Evolutionary conservation across 2,329 filamentous ascomycete genomes (phyloP).

Genomic region (Colletotrichum noveboracense): DNA sequence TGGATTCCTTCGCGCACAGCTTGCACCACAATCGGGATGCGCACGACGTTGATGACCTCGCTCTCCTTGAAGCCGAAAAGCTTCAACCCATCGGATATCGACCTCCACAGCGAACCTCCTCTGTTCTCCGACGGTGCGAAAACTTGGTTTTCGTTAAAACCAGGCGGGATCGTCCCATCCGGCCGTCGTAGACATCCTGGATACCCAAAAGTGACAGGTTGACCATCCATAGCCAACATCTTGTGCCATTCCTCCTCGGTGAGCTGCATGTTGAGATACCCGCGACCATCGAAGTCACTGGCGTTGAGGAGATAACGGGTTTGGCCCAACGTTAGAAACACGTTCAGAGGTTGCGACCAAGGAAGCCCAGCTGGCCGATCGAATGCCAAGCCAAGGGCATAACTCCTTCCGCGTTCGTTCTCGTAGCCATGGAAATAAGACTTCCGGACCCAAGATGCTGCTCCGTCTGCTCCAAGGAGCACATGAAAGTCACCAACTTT

Average conservation of each 20-base stretch:
- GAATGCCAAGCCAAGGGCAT: slow-evolving; percentile 27
- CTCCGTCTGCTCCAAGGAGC: slow-evolving; percentile 38
- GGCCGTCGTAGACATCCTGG: slow-evolving; percentile 29
- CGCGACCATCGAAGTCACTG: slow-evolving; percentile 38
- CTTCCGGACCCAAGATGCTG: slow-evolving; percentile 38
- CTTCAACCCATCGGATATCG: neutral
- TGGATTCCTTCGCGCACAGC: neutral
- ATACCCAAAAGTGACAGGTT: slow-evolving; percentile 36
- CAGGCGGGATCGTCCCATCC: neutral
- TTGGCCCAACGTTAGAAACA: slow-evolving; percentile 40
- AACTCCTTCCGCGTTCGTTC: slow-evolving; percentile 37
- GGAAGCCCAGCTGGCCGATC: slow-evolving; percentile 35
- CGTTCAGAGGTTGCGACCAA: slow-evolving; percentile 38
- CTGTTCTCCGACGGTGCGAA: neutral
- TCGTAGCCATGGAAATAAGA: slow-evolving; percentile 38
- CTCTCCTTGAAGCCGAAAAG: neutral
- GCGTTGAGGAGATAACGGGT: slow-evolving; percentile 42
- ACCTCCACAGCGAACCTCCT: neutral
- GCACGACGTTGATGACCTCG: neutral
- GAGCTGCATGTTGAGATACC: slow-evolving; percentile 30
- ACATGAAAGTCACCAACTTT: slow-evolving; percentile 40
- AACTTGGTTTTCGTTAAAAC: neutral
- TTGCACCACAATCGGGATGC: neutral
- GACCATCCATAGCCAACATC: slow-evolving; percentile 28
- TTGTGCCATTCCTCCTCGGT: slow-evolving; percentile 39